phyloP scores from a whole-genome alignment of 140 eudicot genomes.

The Cichorium intybus region DNA sequence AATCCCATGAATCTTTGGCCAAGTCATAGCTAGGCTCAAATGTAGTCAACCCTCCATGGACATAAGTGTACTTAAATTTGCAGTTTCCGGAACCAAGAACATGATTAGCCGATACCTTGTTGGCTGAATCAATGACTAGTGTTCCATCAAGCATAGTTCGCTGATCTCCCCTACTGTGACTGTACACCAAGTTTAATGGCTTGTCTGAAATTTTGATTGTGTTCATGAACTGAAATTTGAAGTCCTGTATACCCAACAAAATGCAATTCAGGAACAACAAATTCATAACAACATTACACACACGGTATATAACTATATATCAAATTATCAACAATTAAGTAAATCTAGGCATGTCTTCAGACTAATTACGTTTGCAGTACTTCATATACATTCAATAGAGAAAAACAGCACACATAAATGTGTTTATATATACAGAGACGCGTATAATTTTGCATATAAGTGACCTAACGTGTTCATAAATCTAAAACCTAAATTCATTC shows the following conservation, averaged over 20 bases:
- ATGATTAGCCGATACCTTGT: slow-evolving; percentile 78
- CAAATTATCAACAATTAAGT: too few species aligned
- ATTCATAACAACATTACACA: not conserved
- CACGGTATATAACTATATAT: not conserved
- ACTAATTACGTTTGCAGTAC: too few species aligned
- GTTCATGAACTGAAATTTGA: slow-evolving; percentile 85
- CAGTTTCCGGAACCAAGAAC: slow-evolving; percentile 62
- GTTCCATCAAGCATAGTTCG: slow-evolving; percentile 78
- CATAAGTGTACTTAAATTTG: slow-evolving; percentile 67
- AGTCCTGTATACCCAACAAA: slow-evolving; percentile 49
- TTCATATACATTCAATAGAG: too few species aligned
- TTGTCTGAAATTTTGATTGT: slow-evolving; percentile 69
- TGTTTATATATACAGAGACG: not conserved
- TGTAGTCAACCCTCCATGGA: slow-evolving; percentile 69
- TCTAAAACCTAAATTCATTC: slow-evolving; percentile 7
- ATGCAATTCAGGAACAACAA: slow-evolving; percentile 1
- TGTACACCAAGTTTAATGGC: slow-evolving; percentile 76
- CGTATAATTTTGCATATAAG: not conserved
- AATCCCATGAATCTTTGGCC: slow-evolving; percentile 80
- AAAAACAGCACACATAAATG: not conserved
- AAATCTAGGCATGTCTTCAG: too few species aligned
- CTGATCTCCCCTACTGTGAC: slow-evolving; percentile 59
- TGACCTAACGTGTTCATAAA: slow-evolving; percentile 3
- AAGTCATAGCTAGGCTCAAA: slow-evolving; percentile 86
- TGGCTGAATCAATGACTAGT: slow-evolving; percentile 68